Conservation (phyloP, 169 alveolate genomes). For the Perkinsus marinus region DNA sequence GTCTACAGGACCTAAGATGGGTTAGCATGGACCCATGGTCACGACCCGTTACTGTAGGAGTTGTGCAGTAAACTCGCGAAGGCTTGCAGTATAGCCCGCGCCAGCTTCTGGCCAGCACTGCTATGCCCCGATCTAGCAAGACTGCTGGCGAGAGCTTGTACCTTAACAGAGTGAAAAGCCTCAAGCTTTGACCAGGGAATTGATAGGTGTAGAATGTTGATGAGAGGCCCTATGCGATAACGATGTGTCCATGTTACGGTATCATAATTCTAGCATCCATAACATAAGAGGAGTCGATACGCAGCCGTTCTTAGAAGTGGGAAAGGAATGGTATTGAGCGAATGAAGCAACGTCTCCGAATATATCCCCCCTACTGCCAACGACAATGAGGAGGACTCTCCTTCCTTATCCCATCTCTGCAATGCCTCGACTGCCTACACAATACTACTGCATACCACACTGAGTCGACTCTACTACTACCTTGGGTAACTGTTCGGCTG, state of each 20-base stretch:
- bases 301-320: no score
- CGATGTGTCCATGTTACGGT: no score
- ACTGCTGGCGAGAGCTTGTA: background rate
- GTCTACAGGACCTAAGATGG: background rate
- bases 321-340: no score
- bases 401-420: background rate
- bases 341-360: no score
- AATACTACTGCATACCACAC: background rate
- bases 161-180: background rate
- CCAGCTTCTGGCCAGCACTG: background rate
- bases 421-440: background rate
- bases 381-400: background rate
- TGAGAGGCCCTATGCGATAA: no score
- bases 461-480: background rate
- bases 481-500: background rate
- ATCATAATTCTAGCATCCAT: no score
- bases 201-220: no score
- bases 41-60: background rate
- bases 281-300: no score
- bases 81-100: background rate
- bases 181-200: no score
- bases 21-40: background rate
- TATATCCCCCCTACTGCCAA: background rate
- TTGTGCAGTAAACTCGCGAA: background rate
- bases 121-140: background rate